These are phyloP conservation scores for Tolypocladium guangdongense DNA, from an alignment of 2,329 filamentous ascomycete species.

Conservation along the genomic window DNA sequence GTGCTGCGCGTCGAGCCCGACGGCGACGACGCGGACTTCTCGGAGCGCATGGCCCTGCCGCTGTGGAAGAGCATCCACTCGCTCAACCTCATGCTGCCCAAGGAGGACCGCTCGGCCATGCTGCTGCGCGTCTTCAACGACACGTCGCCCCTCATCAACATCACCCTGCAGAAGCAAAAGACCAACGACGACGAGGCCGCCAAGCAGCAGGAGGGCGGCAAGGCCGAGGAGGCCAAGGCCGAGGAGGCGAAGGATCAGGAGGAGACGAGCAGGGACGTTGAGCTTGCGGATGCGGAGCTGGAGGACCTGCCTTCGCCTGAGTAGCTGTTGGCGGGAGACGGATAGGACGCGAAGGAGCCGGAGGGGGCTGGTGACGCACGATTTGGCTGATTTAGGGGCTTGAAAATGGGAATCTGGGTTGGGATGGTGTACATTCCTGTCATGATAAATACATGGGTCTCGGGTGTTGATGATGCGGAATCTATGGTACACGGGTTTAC, in stretches of 20 bases:
- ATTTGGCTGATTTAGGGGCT: background rate
- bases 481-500: constrained; percentile 10
- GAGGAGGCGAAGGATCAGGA: constrained; percentile 21
- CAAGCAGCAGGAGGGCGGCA: constrained; percentile 20
- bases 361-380: background rate
- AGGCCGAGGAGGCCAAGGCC: constrained; percentile 12
- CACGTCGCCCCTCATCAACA: constrained; percentile 70
- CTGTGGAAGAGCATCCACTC: constrained; percentile 89
- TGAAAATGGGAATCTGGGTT: background rate
- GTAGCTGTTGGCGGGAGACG: constrained; percentile 6
- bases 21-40: constrained; percentile 45
- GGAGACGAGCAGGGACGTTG: constrained; percentile 17
- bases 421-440: background rate
- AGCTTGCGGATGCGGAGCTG: constrained; percentile 18
- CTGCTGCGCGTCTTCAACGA: constrained; percentile 86
- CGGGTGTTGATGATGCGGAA: background rate
- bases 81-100: constrained; percentile 94
- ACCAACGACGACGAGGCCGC: constrained; percentile 12
- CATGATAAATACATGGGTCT: background rate
- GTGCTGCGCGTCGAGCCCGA: constrained; percentile 75
- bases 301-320: constrained; percentile 28
- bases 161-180: constrained; percentile 40
- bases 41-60: constrained; percentile 77
- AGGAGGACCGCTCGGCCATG: constrained; percentile 92
- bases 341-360: background rate